Conservation (phyloP, 2,329 filamentous ascomycete genomes). For the Botrytis medusae region DNA sequence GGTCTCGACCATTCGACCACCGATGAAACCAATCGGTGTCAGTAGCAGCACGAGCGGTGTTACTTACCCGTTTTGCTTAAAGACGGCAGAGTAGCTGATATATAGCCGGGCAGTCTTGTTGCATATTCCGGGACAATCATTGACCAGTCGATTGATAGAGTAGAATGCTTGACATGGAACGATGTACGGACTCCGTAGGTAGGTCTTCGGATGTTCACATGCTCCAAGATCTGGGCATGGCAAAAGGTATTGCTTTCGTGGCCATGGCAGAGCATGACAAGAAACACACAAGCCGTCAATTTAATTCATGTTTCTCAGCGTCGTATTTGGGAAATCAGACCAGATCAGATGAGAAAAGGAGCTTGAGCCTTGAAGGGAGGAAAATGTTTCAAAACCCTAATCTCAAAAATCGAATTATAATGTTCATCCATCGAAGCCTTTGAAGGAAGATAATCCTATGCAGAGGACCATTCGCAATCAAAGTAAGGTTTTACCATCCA, state of each 20-base stretch:
- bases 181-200: not conserved
- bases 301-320: not conserved
- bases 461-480: not conserved
- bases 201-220: not conserved
- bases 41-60: not conserved
- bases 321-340: conserved; percentile 4
- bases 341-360: not conserved
- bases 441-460: not conserved
- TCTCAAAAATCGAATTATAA: not conserved
- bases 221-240: not conserved
- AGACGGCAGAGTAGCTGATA: not conserved
- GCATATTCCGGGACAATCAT: not conserved
- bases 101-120: not conserved
- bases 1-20: not conserved
- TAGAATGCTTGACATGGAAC: not conserved
- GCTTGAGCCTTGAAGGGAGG: not conserved
- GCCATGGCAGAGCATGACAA: not conserved
- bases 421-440: not conserved
- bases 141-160: not conserved
- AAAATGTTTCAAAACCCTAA: not conserved
- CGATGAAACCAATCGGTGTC: not conserved
- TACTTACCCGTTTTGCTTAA: not conserved
- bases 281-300: not conserved
- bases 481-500: not conserved
- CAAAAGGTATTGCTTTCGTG: not conserved